Evolutionary conservation across 176 grass and related monocot species (phyloP).

Genomic region (Triticum aestivum): IWGSC_CS_RefSeq_v2.1 NC_057814.1:148865757-148866256

Average conservation of each 20-base stretch:
- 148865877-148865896: neutral
- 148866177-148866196: neutral
- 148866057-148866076: neutral
- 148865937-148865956: neutral
- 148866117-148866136: neutral
- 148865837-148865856: neutral
- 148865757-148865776: neutral
- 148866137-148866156: constrained; percentile 20
- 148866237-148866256: neutral
- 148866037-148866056: neutral
- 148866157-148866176: neutral
- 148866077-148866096: neutral
- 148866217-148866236: neutral
- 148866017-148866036: neutral
- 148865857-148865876: neutral
- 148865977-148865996: neutral
- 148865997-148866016: neutral
- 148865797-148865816: neutral
- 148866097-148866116: neutral
- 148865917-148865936: neutral
- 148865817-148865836: neutral
- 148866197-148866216: neutral
- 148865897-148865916: no score
- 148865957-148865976: neutral
- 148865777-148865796: neutral